A percentile compares a stretch with the other conserved stretches of the same genome.
Conservation (phyloP, 768 basidiomycete species). For the Boletus huronensis region DNA sequence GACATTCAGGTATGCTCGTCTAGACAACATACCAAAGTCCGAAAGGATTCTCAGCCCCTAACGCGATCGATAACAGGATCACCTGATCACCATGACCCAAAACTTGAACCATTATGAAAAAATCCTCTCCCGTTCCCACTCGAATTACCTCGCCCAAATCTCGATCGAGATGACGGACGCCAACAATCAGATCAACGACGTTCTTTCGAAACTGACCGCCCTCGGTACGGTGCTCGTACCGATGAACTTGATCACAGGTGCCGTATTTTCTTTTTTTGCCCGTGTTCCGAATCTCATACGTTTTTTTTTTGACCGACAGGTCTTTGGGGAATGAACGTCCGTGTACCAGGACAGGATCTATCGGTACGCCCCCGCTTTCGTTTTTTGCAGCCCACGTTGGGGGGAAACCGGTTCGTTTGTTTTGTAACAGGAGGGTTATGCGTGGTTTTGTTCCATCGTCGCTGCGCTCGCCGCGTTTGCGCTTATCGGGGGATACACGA, state of each 20-base stretch:
- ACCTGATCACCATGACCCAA: constrained; percentile 99
- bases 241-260: constrained; percentile 94
- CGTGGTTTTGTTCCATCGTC: constrained; percentile 90
- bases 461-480: constrained; percentile 79
- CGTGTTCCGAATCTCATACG: background rate
- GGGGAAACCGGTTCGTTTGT: background rate
- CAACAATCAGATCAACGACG: constrained; percentile 99
- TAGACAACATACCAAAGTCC: too few species aligned
- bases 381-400: too few species aligned
- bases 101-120: constrained; percentile 99
- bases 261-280: constrained; percentile 10
- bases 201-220: constrained; percentile 93
- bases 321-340: constrained; percentile 99
- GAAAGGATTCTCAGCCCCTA: background rate
- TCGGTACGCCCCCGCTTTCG: constrained; percentile 26
- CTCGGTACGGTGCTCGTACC: constrained; percentile 96
- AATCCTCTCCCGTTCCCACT: constrained; percentile 96
- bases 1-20: constrained; percentile 73
- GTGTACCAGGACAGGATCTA: constrained; percentile 82
- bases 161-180: constrained; percentile 99
- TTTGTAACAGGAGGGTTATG: constrained; percentile 41
- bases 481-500: constrained; percentile 71
- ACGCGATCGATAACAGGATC: constrained; percentile 53
- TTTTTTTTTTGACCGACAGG: constrained; percentile 37
- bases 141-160: constrained; percentile 98